Evolutionary conservation across 306 rosid genomes (phyloP).

Genomic region (Cucumis hystrix): DNA sequence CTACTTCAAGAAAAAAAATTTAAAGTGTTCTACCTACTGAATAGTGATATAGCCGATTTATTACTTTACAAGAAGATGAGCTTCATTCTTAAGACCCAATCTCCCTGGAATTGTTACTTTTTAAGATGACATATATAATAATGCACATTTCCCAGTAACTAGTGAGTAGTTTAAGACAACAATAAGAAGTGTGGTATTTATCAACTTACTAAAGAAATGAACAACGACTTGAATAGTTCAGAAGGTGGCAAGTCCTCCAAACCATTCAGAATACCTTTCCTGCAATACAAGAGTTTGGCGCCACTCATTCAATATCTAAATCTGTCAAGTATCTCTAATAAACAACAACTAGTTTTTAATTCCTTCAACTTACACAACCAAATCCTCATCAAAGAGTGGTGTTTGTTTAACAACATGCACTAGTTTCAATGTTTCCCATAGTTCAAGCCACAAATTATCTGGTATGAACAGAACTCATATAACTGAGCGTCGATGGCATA

Average conservation of each 20-base stretch:
- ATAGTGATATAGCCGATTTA: not conserved
- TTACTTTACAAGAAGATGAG: not conserved
- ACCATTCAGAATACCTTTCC: conserved; percentile 79
- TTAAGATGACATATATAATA: not conserved
- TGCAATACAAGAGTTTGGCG: conserved; percentile 20
- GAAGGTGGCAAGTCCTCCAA: conserved; percentile 71
- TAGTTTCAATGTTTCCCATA: conserved; percentile 88
- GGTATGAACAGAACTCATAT: conserved; percentile 9
- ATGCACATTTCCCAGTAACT: not conserved
- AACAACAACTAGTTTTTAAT: not conserved
- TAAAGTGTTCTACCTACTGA: too few relatives aligned
- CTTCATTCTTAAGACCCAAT: conserved; percentile 2
- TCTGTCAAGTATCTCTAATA: not conserved
- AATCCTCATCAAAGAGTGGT: conserved; percentile 95
- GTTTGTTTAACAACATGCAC: conserved; percentile 90
- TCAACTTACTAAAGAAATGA: conserved; percentile 71
- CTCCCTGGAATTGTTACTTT: not conserved
- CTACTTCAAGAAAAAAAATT: too few relatives aligned
- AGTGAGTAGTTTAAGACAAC: not conserved
- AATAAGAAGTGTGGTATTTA: conserved; percentile 8
- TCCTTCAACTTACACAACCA: conserved; percentile 70
- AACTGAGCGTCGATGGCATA: not conserved
- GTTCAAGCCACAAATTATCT: conserved; percentile 96
- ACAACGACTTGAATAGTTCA: conserved; percentile 71
- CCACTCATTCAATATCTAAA: not conserved